These are phyloP conservation scores for Fomitopsis pulvina DNA, from an alignment of 768 basidiomycete species.

Conservation along the genomic window DNA sequence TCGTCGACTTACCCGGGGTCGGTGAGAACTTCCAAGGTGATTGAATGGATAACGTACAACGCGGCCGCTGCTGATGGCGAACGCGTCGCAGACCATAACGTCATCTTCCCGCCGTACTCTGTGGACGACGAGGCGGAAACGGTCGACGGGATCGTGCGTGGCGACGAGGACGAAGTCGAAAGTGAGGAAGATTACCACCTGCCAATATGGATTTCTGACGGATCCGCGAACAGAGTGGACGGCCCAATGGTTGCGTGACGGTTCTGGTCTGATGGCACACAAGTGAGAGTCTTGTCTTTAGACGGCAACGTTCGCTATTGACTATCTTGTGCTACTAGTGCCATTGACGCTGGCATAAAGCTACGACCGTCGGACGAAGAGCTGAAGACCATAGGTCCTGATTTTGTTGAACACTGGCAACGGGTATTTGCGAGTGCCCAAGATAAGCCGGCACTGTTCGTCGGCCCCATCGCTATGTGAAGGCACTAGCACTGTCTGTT, in stretches of 20 bases:
- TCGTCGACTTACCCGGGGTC: slow-evolving; percentile 34
- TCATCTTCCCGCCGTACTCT: slow-evolving; percentile 8
- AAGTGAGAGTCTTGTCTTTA: slow-evolving; percentile 32
- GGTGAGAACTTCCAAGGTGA: slow-evolving; percentile 36
- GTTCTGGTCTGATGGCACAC: slow-evolving; percentile 43
- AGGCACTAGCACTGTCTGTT: slow-evolving; percentile 2
- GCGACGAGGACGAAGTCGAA: slow-evolving; percentile 10
- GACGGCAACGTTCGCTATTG: not conserved
- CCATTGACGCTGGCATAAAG: slow-evolving; percentile 49
- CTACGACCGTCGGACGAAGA: slow-evolving; percentile 46
- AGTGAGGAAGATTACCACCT: no score
- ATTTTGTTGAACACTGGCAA: slow-evolving; percentile 43
- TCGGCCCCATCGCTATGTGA: slow-evolving; percentile 37
- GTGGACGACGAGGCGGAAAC: slow-evolving; percentile 14
- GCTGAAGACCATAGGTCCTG: slow-evolving; percentile 40
- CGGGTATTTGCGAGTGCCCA: slow-evolving; percentile 41
- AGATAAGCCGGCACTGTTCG: slow-evolving; percentile 48
- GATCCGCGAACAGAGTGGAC: slow-evolving; percentile 22
- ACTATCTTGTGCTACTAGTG: slow-evolving; percentile 25
- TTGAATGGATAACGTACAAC: slow-evolving; percentile 28
- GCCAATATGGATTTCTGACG: no score
- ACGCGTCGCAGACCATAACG: slow-evolving; percentile 10
- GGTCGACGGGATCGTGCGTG: slow-evolving; percentile 14
- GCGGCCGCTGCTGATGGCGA: slow-evolving; percentile 11
- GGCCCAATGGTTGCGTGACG: slow-evolving; percentile 28